phyloP scores from a whole-genome alignment of 495 filamentous ascomycete species.

The Penicillium bialowiezense region DNA sequence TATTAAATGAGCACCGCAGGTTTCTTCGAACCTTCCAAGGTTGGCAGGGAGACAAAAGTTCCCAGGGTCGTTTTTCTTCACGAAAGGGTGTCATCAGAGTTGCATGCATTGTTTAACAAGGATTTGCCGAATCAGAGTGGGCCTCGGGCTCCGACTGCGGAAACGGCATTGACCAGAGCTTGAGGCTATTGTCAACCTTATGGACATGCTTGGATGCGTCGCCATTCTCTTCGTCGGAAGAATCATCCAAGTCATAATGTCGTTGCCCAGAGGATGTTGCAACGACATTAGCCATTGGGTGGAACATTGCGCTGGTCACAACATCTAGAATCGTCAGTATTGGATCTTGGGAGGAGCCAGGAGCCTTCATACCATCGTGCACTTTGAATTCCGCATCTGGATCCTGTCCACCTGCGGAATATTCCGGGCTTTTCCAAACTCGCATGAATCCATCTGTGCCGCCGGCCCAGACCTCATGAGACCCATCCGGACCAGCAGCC shows the following conservation, averaged over 20 bases:
- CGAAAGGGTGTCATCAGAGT: too few species aligned
- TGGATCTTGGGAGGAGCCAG: not conserved
- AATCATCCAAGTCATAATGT: conserved; percentile 20
- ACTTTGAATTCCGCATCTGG: conserved; percentile 58
- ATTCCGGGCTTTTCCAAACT: conserved; percentile 67
- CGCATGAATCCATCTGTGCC: conserved; percentile 74
- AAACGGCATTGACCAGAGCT: conserved; percentile 57
- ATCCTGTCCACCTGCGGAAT: conserved; percentile 49
- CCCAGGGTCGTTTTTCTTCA: too few species aligned
- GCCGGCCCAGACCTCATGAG: conserved; percentile 81
- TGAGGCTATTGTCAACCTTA: conserved; percentile 57
- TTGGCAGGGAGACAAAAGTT: too few species aligned
- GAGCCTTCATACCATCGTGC: conserved; percentile 45
- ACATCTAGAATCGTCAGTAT: conserved; percentile 41
- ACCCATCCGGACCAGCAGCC: conserved; percentile 38
- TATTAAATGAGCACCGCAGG: too few species aligned
- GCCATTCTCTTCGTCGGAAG: conserved; percentile 4
- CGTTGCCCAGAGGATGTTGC: conserved; percentile 74
- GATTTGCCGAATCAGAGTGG: not conserved
- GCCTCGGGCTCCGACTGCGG: not conserved
- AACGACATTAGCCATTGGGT: conserved; percentile 63
- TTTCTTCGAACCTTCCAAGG: too few species aligned
- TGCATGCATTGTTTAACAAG: too few species aligned
- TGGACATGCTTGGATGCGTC: not conserved
- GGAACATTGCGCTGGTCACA: conserved; percentile 62